Conservation (phyloP, 495 filamentous ascomycete genomes). For the Physcia stellaris region DNA sequence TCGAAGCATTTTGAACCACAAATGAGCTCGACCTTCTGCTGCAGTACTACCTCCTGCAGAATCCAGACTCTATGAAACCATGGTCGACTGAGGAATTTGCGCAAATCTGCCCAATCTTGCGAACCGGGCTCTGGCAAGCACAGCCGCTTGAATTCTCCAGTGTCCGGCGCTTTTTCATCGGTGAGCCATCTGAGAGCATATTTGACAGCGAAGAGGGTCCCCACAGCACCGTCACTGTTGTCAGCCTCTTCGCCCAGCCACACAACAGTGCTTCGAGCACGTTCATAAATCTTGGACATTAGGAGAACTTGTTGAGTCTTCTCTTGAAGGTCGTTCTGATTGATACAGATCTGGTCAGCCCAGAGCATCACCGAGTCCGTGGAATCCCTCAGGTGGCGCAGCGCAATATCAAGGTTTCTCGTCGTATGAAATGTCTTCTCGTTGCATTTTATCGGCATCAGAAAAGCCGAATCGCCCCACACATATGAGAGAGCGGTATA, state of each 20-base stretch:
- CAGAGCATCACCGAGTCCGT: conserved; percentile 2
- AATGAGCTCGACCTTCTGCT: conserved; percentile 4
- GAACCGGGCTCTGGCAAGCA: conserved; percentile 1
- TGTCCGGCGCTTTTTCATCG: not conserved
- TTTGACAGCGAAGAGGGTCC: not conserved
- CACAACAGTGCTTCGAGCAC: conserved; percentile 12
- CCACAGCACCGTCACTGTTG: conserved; percentile 4
- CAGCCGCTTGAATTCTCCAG: conserved; percentile 2
- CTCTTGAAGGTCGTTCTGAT: conserved; percentile 22
- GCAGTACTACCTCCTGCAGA: conserved; percentile 12
- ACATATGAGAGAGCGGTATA: conserved; percentile 8
- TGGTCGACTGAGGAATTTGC: conserved; percentile 1
- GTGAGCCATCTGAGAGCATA: not conserved
- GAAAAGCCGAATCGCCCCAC: conserved; percentile 4
- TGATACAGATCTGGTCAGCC: conserved; percentile 19
- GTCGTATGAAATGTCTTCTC: not conserved
- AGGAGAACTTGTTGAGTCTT: conserved; percentile 17
- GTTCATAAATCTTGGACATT: conserved; percentile 19
- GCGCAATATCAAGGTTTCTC: conserved; percentile 4
- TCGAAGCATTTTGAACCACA: conserved; percentile 7
- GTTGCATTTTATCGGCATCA: conserved; percentile 4
- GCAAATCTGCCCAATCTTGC: not conserved
- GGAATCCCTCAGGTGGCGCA: not conserved
- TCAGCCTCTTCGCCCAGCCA: conserved; percentile 21
- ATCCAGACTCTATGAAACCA: conserved; percentile 14